Conservation (phyloP, 805 yeast species). For the Candida palmyrensis region DNA sequence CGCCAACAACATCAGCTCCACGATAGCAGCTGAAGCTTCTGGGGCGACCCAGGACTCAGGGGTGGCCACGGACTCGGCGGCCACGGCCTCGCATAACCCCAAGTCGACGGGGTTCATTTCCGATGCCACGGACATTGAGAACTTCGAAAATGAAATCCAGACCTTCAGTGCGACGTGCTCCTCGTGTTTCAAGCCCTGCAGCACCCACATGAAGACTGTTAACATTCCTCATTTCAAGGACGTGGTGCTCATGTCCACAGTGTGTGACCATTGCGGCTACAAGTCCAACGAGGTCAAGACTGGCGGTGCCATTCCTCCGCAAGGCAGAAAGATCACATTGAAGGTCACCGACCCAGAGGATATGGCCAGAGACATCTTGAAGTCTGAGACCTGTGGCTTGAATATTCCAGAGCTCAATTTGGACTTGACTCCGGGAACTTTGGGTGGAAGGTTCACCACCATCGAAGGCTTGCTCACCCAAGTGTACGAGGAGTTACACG, state of each 20-base stretch:
- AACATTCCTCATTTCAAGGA: slow-evolving; percentile 98
- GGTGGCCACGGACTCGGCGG: slow-evolving; percentile 8
- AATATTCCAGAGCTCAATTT: slow-evolving; percentile 80
- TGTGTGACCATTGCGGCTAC: slow-evolving; percentile 89
- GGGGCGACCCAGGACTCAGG: no score
- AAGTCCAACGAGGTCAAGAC: slow-evolving; percentile 97
- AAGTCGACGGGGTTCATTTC: slow-evolving; percentile 55
- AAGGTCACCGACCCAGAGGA: slow-evolving; percentile 86
- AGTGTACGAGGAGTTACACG: slow-evolving; percentile 82
- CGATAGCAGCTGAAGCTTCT: slow-evolving; percentile 9
- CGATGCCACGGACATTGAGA: slow-evolving; percentile 77
- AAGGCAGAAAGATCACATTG: slow-evolving; percentile 72
- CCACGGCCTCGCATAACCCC: slow-evolving; percentile 22
- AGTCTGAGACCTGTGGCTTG: slow-evolving; percentile 90
- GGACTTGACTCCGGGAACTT: slow-evolving; percentile 92
- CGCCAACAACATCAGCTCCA: slow-evolving; percentile 22
- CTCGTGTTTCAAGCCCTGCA: slow-evolving; percentile 74
- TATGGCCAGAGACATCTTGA: slow-evolving; percentile 87
- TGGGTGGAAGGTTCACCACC: slow-evolving; percentile 98
- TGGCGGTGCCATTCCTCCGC: slow-evolving; percentile 91
- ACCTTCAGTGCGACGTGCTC: slow-evolving; percentile 92
- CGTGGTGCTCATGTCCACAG: slow-evolving; percentile 93
- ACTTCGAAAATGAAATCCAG: slow-evolving; percentile 85
- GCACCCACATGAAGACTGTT: slow-evolving; percentile 94
- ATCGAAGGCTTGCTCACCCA: slow-evolving; percentile 88